Percentiles rank a stretch among this genome's conserved stretches.
phyloP scores from a whole-genome alignment of 2,329 filamentous ascomycete species.

The Ophioceras dolichostomum region DNA sequence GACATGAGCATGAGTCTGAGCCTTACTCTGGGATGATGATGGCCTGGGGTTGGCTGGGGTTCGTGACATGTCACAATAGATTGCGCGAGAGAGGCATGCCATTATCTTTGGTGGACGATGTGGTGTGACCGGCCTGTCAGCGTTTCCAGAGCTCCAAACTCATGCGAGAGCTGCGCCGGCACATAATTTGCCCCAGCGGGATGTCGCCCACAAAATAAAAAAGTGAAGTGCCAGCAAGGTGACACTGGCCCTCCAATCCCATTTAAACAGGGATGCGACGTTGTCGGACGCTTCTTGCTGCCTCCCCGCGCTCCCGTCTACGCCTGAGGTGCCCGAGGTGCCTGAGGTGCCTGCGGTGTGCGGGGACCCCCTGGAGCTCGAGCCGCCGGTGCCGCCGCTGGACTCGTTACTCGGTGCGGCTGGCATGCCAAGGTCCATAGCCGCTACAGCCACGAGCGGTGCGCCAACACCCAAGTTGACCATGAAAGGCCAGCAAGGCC shows the following conservation, averaged over 20 bases:
- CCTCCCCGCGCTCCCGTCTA: no score
- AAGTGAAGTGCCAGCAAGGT: constrained; percentile 22
- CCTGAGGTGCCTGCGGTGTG: background rate
- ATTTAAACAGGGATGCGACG: constrained; percentile 10
- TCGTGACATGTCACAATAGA: no score
- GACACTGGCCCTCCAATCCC: constrained; percentile 21
- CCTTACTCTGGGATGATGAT: no score
- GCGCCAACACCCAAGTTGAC: constrained; percentile 52
- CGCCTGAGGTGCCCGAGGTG: no score
- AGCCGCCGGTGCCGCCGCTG: background rate
- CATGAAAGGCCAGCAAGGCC: constrained; percentile 61
- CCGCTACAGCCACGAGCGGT: constrained; percentile 56
- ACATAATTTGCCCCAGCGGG: constrained; percentile 19
- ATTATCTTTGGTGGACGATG: no score
- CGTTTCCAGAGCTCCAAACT: constrained; percentile 4
- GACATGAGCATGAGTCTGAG: no score
- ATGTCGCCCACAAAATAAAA: constrained; percentile 17
- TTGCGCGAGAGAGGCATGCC: no score
- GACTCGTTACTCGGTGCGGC: background rate
- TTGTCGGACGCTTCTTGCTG: background rate
- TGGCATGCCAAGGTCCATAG: constrained; percentile 45
- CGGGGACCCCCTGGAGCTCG: background rate
- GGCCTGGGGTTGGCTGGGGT: no score
- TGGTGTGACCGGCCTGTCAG: constrained; percentile 9
- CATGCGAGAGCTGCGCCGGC: no score